A percentile compares a stretch with the other conserved stretches of the same genome.
Evolutionary conservation across 768 basidiomycete species (phyloP).

Genomic region (Boletus vinaceobasis): DNA sequence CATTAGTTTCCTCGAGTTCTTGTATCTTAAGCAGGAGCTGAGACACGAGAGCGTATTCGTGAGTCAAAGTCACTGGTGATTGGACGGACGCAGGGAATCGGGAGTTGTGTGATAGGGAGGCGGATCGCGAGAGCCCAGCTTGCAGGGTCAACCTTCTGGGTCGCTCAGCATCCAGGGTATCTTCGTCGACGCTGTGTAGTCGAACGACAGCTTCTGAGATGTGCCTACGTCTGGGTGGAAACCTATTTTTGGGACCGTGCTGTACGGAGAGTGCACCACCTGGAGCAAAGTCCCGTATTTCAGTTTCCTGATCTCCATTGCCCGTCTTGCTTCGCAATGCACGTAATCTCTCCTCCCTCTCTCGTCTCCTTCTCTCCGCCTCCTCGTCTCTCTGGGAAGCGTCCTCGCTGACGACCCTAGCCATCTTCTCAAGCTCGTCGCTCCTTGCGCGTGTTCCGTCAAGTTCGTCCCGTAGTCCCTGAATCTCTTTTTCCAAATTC

Average conservation of each 20-base stretch:
- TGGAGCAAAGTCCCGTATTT: slow-evolving; percentile 61
- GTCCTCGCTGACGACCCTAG: slow-evolving; percentile 38
- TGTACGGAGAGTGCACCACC: slow-evolving; percentile 39
- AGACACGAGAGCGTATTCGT: slow-evolving; percentile 57
- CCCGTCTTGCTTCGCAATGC: slow-evolving; percentile 45
- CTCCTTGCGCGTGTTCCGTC: slow-evolving; percentile 71
- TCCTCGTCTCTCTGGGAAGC: slow-evolving; percentile 29
- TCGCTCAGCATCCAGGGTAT: slow-evolving; percentile 6
- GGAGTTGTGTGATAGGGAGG: slow-evolving; percentile 21
- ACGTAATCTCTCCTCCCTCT: slow-evolving; percentile 50
- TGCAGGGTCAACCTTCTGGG: slow-evolving; percentile 20
- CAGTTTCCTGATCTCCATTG: slow-evolving; percentile 29
- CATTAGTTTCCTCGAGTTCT: slow-evolving; percentile 73
- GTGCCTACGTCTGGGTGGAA: slow-evolving; percentile 26
- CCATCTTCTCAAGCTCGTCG: slow-evolving; percentile 67
- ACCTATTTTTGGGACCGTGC: slow-evolving; percentile 15
- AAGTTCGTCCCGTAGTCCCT: slow-evolving; percentile 65
- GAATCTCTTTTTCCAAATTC: slow-evolving; percentile 78
- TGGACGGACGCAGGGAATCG: slow-evolving; percentile 9
- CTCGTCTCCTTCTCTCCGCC: slow-evolving; percentile 27
- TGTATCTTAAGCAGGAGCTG: slow-evolving; percentile 71
- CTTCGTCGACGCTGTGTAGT: slow-evolving; percentile 7
- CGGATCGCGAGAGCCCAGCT: slow-evolving; percentile 23
- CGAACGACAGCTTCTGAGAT: slow-evolving; percentile 26
- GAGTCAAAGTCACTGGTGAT: slow-evolving; percentile 17